Evolutionary conservation across 768 basidiomycete genomes (phyloP).

Genomic region (Mrakia frigida): DNA sequence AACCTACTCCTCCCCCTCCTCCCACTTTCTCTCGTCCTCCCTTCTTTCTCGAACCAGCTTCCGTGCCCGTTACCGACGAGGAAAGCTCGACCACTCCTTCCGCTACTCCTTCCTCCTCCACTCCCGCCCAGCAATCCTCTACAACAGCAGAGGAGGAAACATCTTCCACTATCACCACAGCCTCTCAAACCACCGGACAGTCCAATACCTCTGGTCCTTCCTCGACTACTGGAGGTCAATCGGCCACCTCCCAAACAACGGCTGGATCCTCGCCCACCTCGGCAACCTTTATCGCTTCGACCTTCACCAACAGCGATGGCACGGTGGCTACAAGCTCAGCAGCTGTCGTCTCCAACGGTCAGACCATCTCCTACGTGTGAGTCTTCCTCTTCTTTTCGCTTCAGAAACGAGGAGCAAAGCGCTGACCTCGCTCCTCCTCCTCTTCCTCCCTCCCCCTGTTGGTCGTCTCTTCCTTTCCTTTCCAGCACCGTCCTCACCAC

Average conservation of each 20-base stretch:
- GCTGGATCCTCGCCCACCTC: not conserved
- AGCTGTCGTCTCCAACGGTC: slow-evolving; percentile 10
- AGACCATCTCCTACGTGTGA: slow-evolving; percentile 11
- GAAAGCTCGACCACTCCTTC: slow-evolving; percentile 7
- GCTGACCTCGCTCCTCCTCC: not conserved
- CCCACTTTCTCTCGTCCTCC: not conserved
- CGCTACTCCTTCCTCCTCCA: not conserved
- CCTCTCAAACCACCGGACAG: not conserved
- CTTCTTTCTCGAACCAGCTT: not conserved
- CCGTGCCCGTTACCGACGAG: not conserved
- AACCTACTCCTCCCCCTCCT: not conserved
- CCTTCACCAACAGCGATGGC: not conserved
- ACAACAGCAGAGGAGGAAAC: not conserved
- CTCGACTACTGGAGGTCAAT: too few species aligned
- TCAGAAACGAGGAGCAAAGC: not conserved
- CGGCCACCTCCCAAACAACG: too few species aligned
- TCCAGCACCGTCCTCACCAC: slow-evolving; percentile 28
- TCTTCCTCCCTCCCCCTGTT: not conserved
- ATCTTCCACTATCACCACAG: not conserved
- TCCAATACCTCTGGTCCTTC: not conserved
- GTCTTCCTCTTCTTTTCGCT: not conserved
- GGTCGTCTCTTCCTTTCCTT: not conserved
- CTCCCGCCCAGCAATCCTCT: not conserved
- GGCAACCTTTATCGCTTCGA: not conserved
- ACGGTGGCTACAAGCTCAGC: not conserved